Conservation (phyloP, 345 rosid genomes). For the Populus simonii region DNA sequence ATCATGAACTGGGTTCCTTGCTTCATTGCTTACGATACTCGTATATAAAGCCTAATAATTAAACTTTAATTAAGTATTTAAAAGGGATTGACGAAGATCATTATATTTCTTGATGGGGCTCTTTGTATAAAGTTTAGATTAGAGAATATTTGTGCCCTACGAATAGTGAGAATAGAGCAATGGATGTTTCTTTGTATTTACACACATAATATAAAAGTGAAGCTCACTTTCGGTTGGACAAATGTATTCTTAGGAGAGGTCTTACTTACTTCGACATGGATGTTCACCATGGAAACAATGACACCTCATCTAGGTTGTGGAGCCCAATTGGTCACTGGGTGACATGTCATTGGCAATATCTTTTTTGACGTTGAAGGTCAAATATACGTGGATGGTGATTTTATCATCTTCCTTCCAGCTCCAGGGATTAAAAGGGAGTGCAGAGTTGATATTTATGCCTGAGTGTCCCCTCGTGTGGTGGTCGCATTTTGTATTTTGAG, state of each 20-base stretch:
- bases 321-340: background rate
- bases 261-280: background rate
- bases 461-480: conserved; percentile 30
- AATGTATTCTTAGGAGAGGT: background rate
- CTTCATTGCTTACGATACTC: conserved; percentile 17
- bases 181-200: conserved; percentile 6
- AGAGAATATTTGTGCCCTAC: background rate
- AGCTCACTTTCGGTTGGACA: conserved; percentile 8
- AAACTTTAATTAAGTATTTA: background rate
- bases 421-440: conserved; percentile 1
- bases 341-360: background rate
- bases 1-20: background rate
- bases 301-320: background rate
- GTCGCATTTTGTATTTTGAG: conserved; percentile 7
- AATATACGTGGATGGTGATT: background rate
- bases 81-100: conserved; percentile 1
- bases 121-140: conserved; percentile 8
- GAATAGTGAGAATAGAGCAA: conserved; percentile 1
- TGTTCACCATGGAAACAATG: background rate
- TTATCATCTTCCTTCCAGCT: background rate
- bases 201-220: background rate
- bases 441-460: conserved; percentile 4
- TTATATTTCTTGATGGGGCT: background rate
- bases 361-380: background rate
- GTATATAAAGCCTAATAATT: background rate